Evolutionary conservation across 768 basidiomycete species (phyloP).

Genomic region (Candolleomyces efflorescens): DNA sequence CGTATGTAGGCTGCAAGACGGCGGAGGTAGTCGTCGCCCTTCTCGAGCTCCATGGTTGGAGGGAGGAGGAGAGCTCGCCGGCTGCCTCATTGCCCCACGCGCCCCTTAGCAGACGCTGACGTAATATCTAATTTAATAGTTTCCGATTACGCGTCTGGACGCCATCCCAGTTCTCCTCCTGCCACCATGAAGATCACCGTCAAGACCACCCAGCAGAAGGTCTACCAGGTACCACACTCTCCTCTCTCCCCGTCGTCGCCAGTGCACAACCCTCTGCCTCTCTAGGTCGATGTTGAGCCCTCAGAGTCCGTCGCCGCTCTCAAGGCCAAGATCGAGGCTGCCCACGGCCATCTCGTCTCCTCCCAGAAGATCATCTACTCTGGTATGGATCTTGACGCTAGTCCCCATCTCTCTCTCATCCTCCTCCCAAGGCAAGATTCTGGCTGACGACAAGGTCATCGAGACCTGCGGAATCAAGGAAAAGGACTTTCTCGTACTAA

Average conservation of each 20-base stretch:
- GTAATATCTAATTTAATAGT: constrained; percentile 5
- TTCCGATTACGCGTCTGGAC: constrained; percentile 11
- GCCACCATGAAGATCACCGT: constrained; percentile 85
- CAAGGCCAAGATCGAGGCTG: constrained; percentile 78
- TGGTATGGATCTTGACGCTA: constrained; percentile 40
- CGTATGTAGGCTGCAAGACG: constrained; percentile 68
- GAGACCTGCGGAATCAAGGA: constrained; percentile 91
- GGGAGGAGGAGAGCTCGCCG: constrained; percentile 12
- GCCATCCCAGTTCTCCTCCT: constrained; percentile 11
- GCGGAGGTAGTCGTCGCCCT: constrained; percentile 75
- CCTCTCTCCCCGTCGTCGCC: not conserved
- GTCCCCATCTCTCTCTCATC: constrained; percentile 1
- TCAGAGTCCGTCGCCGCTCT: constrained; percentile 71
- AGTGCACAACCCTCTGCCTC: not conserved
- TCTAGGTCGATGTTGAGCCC: constrained; percentile 72
- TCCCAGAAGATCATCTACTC: constrained; percentile 94
- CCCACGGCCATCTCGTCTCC: constrained; percentile 69
- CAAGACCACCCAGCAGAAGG: constrained; percentile 93
- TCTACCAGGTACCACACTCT: constrained; percentile 60
- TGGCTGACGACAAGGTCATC: constrained; percentile 83
- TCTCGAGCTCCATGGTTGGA: constrained; percentile 39
- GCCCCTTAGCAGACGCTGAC: constrained; percentile 4
- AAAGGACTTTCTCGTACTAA: constrained; percentile 98
- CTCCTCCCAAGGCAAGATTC: constrained; percentile 71
- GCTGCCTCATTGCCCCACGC: not conserved